A percentile compares a stretch with the other conserved stretches of the same genome.
Conservation (phyloP, 2,329 filamentous ascomycete species). For the Pseudogymnoascus pannorum region DNA sequence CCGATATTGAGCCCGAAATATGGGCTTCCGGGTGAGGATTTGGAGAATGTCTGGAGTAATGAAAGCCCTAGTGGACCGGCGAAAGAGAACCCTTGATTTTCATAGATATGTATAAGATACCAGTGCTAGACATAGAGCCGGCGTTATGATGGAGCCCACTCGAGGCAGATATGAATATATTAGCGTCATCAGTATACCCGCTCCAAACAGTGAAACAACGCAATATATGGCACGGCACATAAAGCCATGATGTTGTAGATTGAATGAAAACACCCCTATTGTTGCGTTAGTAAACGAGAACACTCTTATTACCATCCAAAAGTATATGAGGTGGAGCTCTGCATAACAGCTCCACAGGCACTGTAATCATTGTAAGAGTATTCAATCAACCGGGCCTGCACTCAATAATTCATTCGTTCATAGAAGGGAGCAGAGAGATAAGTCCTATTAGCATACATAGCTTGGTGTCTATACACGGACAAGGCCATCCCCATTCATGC, state of each 20-base stretch:
- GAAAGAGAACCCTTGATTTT: constrained; percentile 25
- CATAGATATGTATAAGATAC: neutral
- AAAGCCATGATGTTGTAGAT: too few relatives aligned
- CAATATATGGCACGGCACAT: neutral
- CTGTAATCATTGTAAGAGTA: neutral
- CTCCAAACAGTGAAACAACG: neutral
- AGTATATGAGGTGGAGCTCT: neutral
- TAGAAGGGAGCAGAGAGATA: neutral
- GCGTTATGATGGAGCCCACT: neutral
- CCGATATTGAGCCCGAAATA: constrained; percentile 29
- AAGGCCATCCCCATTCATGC: too few relatives aligned
- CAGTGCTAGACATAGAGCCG: neutral
- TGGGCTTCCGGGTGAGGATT: constrained; percentile 26
- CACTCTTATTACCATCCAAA: too few relatives aligned
- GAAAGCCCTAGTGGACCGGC: constrained; percentile 22
- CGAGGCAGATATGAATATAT: neutral
- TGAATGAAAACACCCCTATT: neutral
- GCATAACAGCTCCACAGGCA: neutral
- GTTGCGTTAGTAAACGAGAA: neutral
- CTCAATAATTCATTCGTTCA: neutral
- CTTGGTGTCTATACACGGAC: too few relatives aligned
- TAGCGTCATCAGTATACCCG: neutral
- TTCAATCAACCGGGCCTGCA: neutral
- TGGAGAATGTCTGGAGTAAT: constrained; percentile 30
- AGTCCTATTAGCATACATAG: too few relatives aligned